Percentiles rank a stretch among this genome's conserved stretches.
Conservation (phyloP, 805 yeast genomes). For the Cyberlindnera subsufficiens region DNA sequence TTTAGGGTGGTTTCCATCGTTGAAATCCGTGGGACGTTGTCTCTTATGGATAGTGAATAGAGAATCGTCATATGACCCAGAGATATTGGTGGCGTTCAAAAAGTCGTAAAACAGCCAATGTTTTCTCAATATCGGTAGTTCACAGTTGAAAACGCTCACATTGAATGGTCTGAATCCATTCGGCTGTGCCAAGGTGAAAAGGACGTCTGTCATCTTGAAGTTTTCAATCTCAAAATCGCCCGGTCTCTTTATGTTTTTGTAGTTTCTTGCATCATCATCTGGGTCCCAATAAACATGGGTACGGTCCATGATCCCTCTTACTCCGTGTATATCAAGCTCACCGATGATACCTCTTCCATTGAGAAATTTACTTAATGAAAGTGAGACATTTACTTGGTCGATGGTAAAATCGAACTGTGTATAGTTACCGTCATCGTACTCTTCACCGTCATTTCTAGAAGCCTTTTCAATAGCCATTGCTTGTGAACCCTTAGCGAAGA, state of each 20-base stretch:
- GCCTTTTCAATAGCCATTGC: slow-evolving; percentile 57
- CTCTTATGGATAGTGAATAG: slow-evolving; percentile 85
- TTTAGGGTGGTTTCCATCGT: slow-evolving; percentile 14
- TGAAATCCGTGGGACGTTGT: slow-evolving; percentile 50
- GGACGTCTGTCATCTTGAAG: slow-evolving; percentile 76
- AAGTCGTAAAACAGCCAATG: slow-evolving; percentile 93
- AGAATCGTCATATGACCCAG: slow-evolving; percentile 91
- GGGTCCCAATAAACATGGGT: slow-evolving; percentile 81
- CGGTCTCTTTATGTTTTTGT: slow-evolving; percentile 63
- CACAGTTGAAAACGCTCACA: slow-evolving; percentile 84
- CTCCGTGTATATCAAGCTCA: slow-evolving; percentile 73
- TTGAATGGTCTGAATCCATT: slow-evolving; percentile 74
- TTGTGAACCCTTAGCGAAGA: slow-evolving; percentile 66
- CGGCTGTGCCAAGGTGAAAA: slow-evolving; percentile 81
- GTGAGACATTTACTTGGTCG: slow-evolving; percentile 73
- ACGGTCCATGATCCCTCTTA: slow-evolving; percentile 90
- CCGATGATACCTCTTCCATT: slow-evolving; percentile 85
- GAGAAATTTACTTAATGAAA: slow-evolving; percentile 82
- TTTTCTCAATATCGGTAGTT: slow-evolving; percentile 70
- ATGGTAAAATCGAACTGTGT: slow-evolving; percentile 92
- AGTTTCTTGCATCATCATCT: slow-evolving; percentile 77
- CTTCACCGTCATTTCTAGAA: slow-evolving; percentile 21
- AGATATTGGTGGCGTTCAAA: slow-evolving; percentile 73
- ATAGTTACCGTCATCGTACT: slow-evolving; percentile 83
- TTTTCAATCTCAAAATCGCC: slow-evolving; percentile 93